Conservation (phyloP, 345 rosid genomes). For the Dimocarpus longan region DNA sequence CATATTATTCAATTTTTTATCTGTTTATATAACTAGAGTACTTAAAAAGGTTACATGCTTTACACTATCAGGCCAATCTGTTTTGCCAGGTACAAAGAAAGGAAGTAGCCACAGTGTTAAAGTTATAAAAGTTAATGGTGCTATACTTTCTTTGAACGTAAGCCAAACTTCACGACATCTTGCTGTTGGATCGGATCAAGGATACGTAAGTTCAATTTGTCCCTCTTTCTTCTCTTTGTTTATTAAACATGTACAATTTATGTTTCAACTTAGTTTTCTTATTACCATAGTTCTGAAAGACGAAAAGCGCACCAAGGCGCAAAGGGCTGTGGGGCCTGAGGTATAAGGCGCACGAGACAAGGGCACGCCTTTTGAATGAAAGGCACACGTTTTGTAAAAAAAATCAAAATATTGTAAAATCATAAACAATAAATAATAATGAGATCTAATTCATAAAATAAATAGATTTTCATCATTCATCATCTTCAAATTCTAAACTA, state of each 20-base stretch:
- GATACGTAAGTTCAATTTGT: slow-evolving; percentile 61
- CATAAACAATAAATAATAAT: too few relatives aligned
- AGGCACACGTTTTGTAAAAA: too few relatives aligned
- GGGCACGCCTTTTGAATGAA: too few relatives aligned
- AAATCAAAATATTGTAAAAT: too few relatives aligned
- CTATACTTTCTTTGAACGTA: slow-evolving; percentile 57
- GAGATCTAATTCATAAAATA: too few relatives aligned
- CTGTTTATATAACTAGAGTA: neutral
- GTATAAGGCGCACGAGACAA: too few relatives aligned
- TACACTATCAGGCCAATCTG: neutral
- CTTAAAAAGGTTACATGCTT: neutral
- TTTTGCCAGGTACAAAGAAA: slow-evolving; percentile 62
- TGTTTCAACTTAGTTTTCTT: neutral
- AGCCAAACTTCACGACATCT: slow-evolving; percentile 59
- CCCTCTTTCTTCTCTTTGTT: neutral
- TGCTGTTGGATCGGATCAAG: slow-evolving; percentile 81
- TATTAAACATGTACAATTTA: neutral
- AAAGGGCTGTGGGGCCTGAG: too few relatives aligned
- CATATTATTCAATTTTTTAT: neutral
- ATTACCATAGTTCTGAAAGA: too few relatives aligned
- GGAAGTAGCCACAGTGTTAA: slow-evolving; percentile 70
- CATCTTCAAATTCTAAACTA: too few relatives aligned
- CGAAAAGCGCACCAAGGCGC: too few relatives aligned
- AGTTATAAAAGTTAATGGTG: slow-evolving; percentile 65
- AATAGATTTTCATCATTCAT: too few relatives aligned